Percentiles rank a stretch among this genome's conserved stretches.
Conservation (phyloP, 805 yeast species). For the Wickerhamomyces xylosicus region DNA sequence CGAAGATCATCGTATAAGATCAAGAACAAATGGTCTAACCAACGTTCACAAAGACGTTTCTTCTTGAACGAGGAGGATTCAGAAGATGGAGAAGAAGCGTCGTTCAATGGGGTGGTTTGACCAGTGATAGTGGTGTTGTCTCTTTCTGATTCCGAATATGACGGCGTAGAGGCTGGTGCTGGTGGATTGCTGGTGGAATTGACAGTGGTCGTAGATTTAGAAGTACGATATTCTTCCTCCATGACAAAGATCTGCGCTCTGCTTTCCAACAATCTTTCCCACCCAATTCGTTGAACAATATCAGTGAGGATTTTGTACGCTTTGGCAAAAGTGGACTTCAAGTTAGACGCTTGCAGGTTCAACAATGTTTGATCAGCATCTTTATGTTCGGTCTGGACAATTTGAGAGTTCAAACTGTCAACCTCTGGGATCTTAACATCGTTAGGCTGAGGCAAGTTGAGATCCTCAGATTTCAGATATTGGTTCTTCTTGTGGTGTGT, state of each 20-base stretch:
- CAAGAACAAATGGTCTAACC: slow-evolving; percentile 67
- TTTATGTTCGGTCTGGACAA: slow-evolving; percentile 55
- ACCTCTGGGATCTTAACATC: slow-evolving; percentile 68
- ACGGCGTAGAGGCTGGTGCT: background rate
- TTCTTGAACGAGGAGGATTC: slow-evolving; percentile 38
- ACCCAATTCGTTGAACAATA: slow-evolving; percentile 57
- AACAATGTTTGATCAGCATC: slow-evolving; percentile 51
- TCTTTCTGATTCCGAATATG: background rate
- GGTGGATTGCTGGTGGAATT: slow-evolving; percentile 3
- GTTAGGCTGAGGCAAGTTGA: slow-evolving; percentile 68
- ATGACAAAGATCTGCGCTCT: slow-evolving; percentile 61
- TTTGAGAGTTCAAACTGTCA: slow-evolving; percentile 52
- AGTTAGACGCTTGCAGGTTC: slow-evolving; percentile 59
- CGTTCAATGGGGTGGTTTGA: slow-evolving; percentile 1
- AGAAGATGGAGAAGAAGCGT: background rate
- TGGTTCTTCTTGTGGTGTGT: slow-evolving; percentile 51
- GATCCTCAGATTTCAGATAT: slow-evolving; percentile 37
- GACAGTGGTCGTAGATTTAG: slow-evolving; percentile 10
- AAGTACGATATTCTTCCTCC: slow-evolving; percentile 48
- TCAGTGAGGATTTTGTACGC: slow-evolving; percentile 55
- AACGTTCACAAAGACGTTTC: slow-evolving; percentile 61
- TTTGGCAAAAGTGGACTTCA: slow-evolving; percentile 45
- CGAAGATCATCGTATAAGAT: slow-evolving; percentile 61
- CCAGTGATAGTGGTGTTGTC: background rate
- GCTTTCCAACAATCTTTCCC: slow-evolving; percentile 54